A percentile compares a stretch with the other conserved stretches of the same genome.
phyloP scores from a whole-genome alignment of 257 asterid species.

The Scutellaria barbata region DNA sequence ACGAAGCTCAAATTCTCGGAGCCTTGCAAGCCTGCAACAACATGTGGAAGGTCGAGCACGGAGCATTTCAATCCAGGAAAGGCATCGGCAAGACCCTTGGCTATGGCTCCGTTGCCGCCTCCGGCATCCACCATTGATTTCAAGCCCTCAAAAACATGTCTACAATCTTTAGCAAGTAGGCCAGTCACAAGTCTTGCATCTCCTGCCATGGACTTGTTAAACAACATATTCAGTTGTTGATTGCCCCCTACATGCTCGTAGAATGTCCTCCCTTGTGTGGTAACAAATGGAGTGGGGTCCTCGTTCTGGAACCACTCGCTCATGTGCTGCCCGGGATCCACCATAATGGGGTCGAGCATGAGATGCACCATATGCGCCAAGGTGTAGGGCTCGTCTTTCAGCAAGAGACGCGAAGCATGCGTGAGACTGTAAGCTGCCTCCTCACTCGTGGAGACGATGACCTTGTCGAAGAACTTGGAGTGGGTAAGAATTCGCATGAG shows the following conservation, averaged over 20 bases:
- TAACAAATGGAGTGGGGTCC: not conserved
- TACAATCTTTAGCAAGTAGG: not conserved
- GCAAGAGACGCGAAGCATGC: not conserved
- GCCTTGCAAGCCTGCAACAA: conserved; percentile 31
- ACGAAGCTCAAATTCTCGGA: conserved; percentile 26
- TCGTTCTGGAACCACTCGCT: conserved; percentile 21
- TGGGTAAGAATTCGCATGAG: conserved; percentile 18
- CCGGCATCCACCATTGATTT: conserved; percentile 24
- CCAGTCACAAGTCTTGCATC: not conserved
- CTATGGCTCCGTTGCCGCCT: conserved; percentile 15
- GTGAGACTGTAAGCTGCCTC: conserved; percentile 23
- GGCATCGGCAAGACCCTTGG: not conserved
- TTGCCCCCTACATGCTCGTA: not conserved
- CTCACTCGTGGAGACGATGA: not conserved
- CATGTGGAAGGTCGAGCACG: conserved; percentile 38
- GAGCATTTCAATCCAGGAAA: not conserved
- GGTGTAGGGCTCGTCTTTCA: conserved; percentile 12
- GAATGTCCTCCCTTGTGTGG: not conserved
- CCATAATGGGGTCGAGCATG: not conserved
- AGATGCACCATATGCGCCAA: not conserved
- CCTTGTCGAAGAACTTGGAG: conserved; percentile 14
- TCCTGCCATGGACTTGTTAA: conserved; percentile 10
- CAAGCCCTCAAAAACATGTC: conserved; percentile 9
- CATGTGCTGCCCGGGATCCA: conserved; percentile 1
- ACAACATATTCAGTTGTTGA: not conserved